phyloP scores from a whole-genome alignment of 2,329 filamentous ascomycete species.

The Coniella lustricola region DNA sequence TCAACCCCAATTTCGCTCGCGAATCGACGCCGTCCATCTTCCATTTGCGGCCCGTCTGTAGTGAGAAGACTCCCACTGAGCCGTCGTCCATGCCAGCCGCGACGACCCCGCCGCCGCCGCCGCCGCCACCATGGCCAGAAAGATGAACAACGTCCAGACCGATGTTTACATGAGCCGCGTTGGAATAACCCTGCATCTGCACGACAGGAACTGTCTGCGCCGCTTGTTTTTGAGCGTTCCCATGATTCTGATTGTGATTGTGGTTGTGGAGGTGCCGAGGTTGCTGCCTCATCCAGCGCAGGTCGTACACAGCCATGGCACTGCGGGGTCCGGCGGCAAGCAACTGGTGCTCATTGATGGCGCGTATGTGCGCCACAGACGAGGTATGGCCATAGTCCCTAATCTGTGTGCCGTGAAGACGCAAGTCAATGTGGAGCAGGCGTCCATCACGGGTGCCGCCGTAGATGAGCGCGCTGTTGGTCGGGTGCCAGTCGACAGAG shows the following conservation, averaged over 20 bases:
- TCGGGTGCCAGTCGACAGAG: slow-evolving; percentile 38
- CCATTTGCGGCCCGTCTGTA: slow-evolving; percentile 36
- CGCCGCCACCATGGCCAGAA: slow-evolving; percentile 30
- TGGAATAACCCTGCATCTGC: slow-evolving; percentile 42
- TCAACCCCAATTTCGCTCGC: slow-evolving; percentile 8
- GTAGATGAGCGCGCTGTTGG: slow-evolving; percentile 38
- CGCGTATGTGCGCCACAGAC: slow-evolving; percentile 42
- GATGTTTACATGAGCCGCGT: slow-evolving; percentile 38
- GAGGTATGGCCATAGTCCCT: slow-evolving; percentile 27
- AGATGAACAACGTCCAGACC: slow-evolving; percentile 40
- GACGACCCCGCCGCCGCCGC: slow-evolving; percentile 31
- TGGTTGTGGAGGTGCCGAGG: too few relatives aligned
- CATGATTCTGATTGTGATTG: slow-evolving; percentile 23
- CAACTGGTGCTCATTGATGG: slow-evolving; percentile 41
- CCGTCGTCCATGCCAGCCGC: slow-evolving; percentile 48
- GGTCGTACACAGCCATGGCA: slow-evolving; percentile 49
- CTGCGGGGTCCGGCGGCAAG: slow-evolving; percentile 45
- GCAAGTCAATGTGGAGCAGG: slow-evolving; percentile 40
- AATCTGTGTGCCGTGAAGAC: slow-evolving; percentile 21
- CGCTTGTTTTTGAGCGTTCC: neutral
- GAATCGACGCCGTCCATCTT: slow-evolving; percentile 21
- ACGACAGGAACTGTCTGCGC: slow-evolving; percentile 32
- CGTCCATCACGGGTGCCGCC: slow-evolving; percentile 44
- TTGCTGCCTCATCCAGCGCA: slow-evolving; percentile 36
- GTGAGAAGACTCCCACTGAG: slow-evolving; percentile 42